Evolutionary conservation across 345 rosid species (phyloP).

Genomic region (Lenwebbia sp.): DNA sequence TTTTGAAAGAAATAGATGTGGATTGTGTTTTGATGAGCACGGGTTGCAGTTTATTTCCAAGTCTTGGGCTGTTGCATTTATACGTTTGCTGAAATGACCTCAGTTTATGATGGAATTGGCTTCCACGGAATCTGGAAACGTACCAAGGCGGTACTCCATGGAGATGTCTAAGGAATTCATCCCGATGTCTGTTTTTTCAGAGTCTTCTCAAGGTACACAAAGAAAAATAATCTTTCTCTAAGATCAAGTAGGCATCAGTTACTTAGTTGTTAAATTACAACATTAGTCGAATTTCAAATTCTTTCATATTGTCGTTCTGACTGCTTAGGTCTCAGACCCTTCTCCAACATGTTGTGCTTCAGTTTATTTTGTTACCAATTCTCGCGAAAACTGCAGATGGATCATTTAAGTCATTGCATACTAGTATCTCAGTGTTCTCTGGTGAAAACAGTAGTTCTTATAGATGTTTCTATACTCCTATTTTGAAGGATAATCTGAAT

Average conservation of each 20-base stretch:
- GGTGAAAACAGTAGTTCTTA: background rate
- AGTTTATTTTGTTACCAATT: background rate
- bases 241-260: background rate
- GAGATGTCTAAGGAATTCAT: constrained; percentile 68
- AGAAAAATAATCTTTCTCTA: background rate
- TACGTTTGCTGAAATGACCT: background rate
- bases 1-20: background rate
- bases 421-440: background rate
- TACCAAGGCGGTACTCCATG: constrained; percentile 54
- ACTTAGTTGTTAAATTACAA: background rate
- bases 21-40: background rate
- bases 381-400: background rate
- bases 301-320: background rate
- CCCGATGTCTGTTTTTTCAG: constrained; percentile 63
- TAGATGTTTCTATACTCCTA: background rate
- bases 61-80: background rate
- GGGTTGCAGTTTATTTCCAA: background rate
- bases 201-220: constrained; percentile 50
- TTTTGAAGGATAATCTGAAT: background rate
- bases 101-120: constrained; percentile 72
- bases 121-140: constrained; percentile 49
- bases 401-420: background rate
- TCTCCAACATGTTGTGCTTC: background rate
- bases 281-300: background rate
- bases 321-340: background rate